Percentiles rank a stretch among this genome's conserved stretches.
These are phyloP conservation scores for Candida rishiriensis DNA, from an alignment of 805 yeast species.

Conservation along the genomic window DNA sequence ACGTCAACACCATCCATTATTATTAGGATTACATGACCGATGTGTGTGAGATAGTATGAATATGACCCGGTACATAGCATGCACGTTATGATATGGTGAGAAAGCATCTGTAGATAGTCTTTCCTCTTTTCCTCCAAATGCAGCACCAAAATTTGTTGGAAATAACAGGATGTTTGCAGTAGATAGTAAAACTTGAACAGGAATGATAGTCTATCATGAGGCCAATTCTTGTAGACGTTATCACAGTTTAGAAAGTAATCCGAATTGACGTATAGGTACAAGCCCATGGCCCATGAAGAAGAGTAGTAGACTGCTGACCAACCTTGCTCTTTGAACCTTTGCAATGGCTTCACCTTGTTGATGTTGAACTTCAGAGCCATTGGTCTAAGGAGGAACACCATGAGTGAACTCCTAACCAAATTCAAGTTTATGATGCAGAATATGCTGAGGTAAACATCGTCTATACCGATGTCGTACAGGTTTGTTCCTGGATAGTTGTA, in stretches of 20 bases:
- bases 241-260: constrained; percentile 57
- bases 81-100: constrained; percentile 82
- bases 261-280: constrained; percentile 50
- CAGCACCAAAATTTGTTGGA: constrained; percentile 72
- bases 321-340: constrained; percentile 82
- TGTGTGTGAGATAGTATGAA: constrained; percentile 61
- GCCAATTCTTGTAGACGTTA: constrained; percentile 66
- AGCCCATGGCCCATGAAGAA: constrained; percentile 51
- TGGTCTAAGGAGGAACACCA: constrained; percentile 56
- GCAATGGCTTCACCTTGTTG: constrained; percentile 43
- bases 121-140: constrained; percentile 76
- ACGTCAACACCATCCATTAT: constrained; percentile 85
- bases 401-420: constrained; percentile 54
- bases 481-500: constrained; percentile 28
- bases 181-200: constrained; percentile 66
- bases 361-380: constrained; percentile 46
- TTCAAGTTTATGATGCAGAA: constrained; percentile 53
- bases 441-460: constrained; percentile 51
- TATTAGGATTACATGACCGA: constrained; percentile 74
- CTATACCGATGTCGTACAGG: constrained; percentile 50
- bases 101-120: constrained; percentile 81
- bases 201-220: constrained; percentile 54
- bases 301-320: constrained; percentile 68
- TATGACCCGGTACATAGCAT: constrained; percentile 67
- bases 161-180: constrained; percentile 70